Conservation (phyloP, 352 stramenopile genomes). For the Saprolegnia parasitica region DNA sequence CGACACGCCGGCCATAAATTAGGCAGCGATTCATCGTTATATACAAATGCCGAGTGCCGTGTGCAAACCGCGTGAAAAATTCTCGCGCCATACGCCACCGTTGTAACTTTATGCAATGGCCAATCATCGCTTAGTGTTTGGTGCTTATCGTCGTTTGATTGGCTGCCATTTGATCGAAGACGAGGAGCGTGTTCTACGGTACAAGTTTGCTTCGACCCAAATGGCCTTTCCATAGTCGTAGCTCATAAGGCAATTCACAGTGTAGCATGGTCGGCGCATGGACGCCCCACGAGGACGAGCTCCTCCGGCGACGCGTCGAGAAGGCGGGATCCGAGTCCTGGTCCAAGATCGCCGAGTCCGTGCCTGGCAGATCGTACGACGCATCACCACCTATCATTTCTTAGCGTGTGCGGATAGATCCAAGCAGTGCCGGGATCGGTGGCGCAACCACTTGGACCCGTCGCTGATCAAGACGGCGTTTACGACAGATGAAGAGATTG, state of each 20-base stretch:
- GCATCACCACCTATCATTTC: neutral
- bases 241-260: constrained; percentile 1
- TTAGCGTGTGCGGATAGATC: neutral
- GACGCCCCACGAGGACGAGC: constrained; percentile 20
- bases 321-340: constrained; percentile 21
- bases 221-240: neutral
- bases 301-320: constrained; percentile 19
- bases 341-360: constrained; percentile 22
- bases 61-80: constrained; percentile 2
- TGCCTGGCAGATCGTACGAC: constrained; percentile 23
- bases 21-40: neutral
- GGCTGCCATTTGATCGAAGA: constrained; percentile 3
- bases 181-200: constrained; percentile 2
- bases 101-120: neutral
- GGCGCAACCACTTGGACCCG: constrained; percentile 25
- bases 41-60: neutral
- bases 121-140: neutral
- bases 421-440: constrained; percentile 28
- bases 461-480: constrained; percentile 26
- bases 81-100: constrained; percentile 1
- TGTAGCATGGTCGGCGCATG: constrained; percentile 19
- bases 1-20: constrained; percentile 1
- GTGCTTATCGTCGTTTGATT: neutral
- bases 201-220: neutral
- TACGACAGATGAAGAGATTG: constrained; percentile 8